Conservation (phyloP, 2,329 filamentous ascomycete species). For the Capronia epimyces region DNA sequence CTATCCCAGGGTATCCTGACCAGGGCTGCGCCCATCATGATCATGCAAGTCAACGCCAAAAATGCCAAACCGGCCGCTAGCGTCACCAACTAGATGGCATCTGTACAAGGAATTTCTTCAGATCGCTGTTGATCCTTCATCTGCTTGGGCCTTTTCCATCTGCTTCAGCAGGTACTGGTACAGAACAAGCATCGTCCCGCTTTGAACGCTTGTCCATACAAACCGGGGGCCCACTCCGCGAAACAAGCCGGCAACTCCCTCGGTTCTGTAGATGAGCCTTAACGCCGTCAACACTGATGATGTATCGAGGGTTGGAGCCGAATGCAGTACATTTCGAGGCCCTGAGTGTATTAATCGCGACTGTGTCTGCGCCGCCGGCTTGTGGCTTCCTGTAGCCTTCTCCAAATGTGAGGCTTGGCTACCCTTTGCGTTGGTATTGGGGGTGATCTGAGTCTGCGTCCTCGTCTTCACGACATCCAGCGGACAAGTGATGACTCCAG, state of each 20-base stretch:
- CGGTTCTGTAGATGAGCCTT: conserved; percentile 79
- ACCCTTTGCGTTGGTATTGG: conserved; percentile 37
- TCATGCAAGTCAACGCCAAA: conserved; percentile 7
- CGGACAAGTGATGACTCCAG: conserved; percentile 89
- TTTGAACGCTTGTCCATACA: conserved; percentile 97
- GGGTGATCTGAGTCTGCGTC: conserved; percentile 83
- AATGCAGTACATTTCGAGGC: conserved; percentile 60
- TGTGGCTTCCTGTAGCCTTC: conserved; percentile 22
- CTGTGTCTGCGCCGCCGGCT: conserved; percentile 14
- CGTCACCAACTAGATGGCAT: background rate
- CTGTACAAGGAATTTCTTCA: conserved; percentile 15
- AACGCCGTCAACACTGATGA: conserved; percentile 83
- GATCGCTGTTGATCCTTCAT: conserved; percentile 20
- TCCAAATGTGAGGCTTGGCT: conserved; percentile 24
- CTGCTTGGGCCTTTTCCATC: conserved; percentile 51
- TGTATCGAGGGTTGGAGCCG: conserved; percentile 75
- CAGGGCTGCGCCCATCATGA: conserved; percentile 3
- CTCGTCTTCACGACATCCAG: conserved; percentile 96
- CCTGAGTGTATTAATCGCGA: conserved; percentile 30
- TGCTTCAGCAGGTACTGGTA: conserved; percentile 82
- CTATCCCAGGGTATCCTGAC: conserved; percentile 16
- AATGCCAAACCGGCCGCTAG: background rate
- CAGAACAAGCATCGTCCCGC: conserved; percentile 90
- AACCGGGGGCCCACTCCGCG: conserved; percentile 85
- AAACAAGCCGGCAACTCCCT: conserved; percentile 87